Percentiles rank a stretch among this genome's conserved stretches.
Conservation (phyloP, 768 basidiomycete species). For the Tephrocybe sp. region DNA sequence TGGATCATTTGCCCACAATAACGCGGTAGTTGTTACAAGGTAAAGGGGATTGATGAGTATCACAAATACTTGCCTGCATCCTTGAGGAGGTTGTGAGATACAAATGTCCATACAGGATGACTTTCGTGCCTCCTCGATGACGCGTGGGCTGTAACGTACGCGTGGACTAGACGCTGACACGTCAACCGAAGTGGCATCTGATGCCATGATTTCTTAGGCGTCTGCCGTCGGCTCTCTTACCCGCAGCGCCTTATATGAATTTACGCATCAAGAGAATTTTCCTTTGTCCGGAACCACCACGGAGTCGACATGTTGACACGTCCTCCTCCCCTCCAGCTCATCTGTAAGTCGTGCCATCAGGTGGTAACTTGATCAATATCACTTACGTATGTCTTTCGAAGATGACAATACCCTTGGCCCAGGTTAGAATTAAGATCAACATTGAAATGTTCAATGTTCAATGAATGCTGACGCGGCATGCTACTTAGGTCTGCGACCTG, state of each 20-base stretch:
- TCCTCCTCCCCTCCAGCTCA: constrained; percentile 40
- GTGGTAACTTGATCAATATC: neutral
- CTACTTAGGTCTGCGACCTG: constrained; percentile 8
- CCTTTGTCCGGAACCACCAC: constrained; percentile 41
- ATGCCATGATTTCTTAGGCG: no score
- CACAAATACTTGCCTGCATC: no score
- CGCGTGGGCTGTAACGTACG: no score
- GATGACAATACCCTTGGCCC: constrained; percentile 33
- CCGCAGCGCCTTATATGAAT: constrained; percentile 3
- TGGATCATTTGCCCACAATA: no score
- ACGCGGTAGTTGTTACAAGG: no score
- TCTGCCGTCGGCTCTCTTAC: neutral
- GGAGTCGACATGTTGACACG: constrained; percentile 34
- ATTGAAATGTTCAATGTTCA: neutral
- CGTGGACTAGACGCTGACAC: no score
- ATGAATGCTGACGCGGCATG: neutral
- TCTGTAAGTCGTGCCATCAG: constrained; percentile 25
- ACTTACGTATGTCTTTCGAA: constrained; percentile 5
- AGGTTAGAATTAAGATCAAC: constrained; percentile 4
- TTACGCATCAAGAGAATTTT: constrained; percentile 8
- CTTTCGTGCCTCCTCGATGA: no score
- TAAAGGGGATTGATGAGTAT: no score
- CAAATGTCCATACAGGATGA: no score
- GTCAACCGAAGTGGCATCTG: no score
- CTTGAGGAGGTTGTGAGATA: no score